These are phyloP conservation scores for Populus hybrid DNA, from an alignment of 441 rosid genomes.

Conservation along the genomic window DNA sequence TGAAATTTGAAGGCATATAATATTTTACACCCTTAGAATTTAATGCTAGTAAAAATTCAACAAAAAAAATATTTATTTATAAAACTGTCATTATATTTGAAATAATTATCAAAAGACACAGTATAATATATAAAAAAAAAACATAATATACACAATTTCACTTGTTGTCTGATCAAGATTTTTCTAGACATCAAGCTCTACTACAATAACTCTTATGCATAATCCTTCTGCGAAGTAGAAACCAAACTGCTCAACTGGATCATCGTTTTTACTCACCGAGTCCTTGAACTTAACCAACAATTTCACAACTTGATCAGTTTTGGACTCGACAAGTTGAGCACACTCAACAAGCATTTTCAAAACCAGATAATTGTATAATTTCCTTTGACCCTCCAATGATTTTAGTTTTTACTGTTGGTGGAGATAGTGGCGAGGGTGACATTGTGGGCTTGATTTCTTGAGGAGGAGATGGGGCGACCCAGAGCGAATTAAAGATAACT, in stretches of 20 bases:
- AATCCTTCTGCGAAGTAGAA: conserved; percentile 72
- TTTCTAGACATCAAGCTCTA: conserved; percentile 7
- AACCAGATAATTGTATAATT: conserved; percentile 30
- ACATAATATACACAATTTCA: conserved; percentile 15
- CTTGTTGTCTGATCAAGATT: conserved; percentile 17
- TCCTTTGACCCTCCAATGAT: conserved; percentile 29
- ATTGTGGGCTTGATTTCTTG: conserved; percentile 30
- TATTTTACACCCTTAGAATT: too few species aligned
- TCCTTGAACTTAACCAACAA: conserved; percentile 44
- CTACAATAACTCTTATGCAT: conserved; percentile 28
- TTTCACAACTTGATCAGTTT: conserved; percentile 44
- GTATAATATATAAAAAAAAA: too few species aligned
- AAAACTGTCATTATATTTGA: too few species aligned
- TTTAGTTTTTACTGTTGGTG: conserved; percentile 17
- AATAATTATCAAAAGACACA: too few species aligned
- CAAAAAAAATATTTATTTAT: too few species aligned
- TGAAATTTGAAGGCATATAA: too few species aligned
- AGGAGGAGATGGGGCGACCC: conserved; percentile 21
- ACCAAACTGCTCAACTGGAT: conserved; percentile 65
- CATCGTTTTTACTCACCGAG: conserved; percentile 53
- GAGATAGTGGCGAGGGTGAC: conserved; percentile 14
- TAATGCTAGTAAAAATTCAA: too few species aligned
- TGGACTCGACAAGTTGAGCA: conserved; percentile 56
- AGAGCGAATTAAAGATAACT: conserved; percentile 39
- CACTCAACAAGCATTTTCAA: conserved; percentile 52